Percentiles rank a stretch among this genome's conserved stretches.
phyloP scores from a whole-genome alignment of 345 rosid genomes.

The Mallotus nudiflorus region DNA sequence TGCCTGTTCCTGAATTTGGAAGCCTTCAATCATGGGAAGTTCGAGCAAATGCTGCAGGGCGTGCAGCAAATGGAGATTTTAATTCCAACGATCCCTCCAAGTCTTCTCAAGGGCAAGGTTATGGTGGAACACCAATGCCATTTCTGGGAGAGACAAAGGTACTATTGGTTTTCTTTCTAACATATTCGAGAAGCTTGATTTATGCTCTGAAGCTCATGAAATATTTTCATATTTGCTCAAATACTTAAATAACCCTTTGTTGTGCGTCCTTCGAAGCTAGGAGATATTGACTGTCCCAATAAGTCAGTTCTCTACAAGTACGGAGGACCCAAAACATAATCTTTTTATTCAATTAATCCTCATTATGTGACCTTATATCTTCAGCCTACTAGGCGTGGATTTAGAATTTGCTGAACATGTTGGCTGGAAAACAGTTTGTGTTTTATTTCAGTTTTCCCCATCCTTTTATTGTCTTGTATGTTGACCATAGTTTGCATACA shows the following conservation, averaged over 20 bases:
- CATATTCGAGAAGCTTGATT: slow-evolving; percentile 19
- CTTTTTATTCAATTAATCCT: not conserved
- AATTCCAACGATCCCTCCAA: slow-evolving; percentile 70
- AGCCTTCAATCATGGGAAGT: slow-evolving; percentile 87
- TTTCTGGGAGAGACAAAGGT: slow-evolving; percentile 92
- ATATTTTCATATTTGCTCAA: not conserved
- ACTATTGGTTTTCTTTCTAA: not conserved
- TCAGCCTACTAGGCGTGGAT: not conserved
- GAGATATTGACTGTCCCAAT: not conserved
- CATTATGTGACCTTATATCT: not conserved
- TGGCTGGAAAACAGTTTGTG: not conserved
- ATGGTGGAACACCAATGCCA: slow-evolving; percentile 87
- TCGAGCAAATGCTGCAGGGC: slow-evolving; percentile 69
- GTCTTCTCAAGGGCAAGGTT: slow-evolving; percentile 64
- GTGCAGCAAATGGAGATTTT: slow-evolving; percentile 58
- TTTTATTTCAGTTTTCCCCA: too few species aligned
- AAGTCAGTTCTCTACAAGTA: not conserved
- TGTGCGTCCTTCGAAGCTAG: not conserved
- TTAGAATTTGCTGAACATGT: not conserved
- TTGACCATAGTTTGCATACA: not conserved
- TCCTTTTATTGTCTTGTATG: not conserved
- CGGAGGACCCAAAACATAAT: not conserved
- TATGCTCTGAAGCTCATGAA: slow-evolving; percentile 14
- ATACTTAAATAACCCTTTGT: not conserved
- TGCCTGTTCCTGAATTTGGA: slow-evolving; percentile 75